Evolutionary conservation across 768 basidiomycete species (phyloP).

Genomic region (Termitomyces sp.): DNA sequence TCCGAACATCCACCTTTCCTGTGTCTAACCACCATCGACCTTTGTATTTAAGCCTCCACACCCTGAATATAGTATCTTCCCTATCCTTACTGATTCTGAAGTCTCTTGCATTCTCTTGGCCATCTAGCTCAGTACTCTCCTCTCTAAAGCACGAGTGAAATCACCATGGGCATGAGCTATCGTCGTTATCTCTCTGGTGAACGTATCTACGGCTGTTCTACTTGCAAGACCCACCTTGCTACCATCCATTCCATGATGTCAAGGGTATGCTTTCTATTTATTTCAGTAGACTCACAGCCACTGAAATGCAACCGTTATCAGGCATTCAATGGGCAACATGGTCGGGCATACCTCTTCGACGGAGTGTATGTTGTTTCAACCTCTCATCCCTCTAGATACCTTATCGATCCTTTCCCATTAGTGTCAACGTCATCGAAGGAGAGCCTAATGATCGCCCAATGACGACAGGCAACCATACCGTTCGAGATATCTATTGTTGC

Average conservation of each 20-base stretch:
- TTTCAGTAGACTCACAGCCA: constrained; percentile 7
- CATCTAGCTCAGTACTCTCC: not conserved
- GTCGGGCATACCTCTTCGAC: constrained; percentile 91
- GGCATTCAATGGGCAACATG: constrained; percentile 98
- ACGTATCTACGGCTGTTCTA: constrained; percentile 85
- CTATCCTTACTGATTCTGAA: not conserved
- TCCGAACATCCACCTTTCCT: constrained; percentile 7
- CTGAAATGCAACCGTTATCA: constrained; percentile 27
- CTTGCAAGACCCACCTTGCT: constrained; percentile 87
- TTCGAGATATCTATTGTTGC: constrained; percentile 91
- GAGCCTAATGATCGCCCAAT: constrained; percentile 89
- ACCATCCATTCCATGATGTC: constrained; percentile 91
- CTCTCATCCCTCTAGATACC: not conserved
- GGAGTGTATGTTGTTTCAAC: constrained; percentile 64
- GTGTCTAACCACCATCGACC: constrained; percentile 16
- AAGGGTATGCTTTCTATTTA: constrained; percentile 47
- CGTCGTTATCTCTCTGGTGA: constrained; percentile 82
- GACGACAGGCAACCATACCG: constrained; percentile 96
- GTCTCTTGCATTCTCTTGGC: not conserved
- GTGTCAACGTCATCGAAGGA: constrained; percentile 90
- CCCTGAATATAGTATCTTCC: constrained; percentile 10
- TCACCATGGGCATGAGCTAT: constrained; percentile 83
- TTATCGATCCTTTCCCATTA: constrained; percentile 26
- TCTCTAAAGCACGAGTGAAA: constrained; percentile 8
- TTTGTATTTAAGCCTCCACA: constrained; percentile 21